phyloP scores from a whole-genome alignment of 2,329 filamentous ascomycete genomes.

The Arthrobotrys megalospora region DNA sequence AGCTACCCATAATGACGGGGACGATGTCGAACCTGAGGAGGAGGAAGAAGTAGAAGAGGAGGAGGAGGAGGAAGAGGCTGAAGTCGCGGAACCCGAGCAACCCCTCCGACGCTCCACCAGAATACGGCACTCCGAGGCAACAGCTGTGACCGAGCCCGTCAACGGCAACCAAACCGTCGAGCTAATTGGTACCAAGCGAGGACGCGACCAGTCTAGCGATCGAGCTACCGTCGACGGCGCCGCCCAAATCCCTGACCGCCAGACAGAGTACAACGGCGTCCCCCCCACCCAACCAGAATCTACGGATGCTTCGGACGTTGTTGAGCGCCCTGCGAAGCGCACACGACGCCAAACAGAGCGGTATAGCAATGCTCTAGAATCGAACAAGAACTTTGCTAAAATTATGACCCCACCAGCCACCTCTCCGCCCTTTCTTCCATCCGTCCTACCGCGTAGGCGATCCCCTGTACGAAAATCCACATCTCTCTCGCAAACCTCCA shows the following conservation, averaged over 20 bases:
- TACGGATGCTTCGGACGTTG: conserved; percentile 25
- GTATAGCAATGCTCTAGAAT: conserved; percentile 57
- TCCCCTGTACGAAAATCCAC: conserved; percentile 41
- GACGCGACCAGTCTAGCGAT: conserved; percentile 49
- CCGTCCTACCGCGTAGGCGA: conserved; percentile 53
- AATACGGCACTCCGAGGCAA: conserved; percentile 37
- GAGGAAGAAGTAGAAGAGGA: neutral
- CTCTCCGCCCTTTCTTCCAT: conserved; percentile 50
- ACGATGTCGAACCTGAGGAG: neutral
- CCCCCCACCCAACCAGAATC: conserved; percentile 1
- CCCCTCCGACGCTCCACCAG: conserved; percentile 49
- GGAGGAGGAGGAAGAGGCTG: conserved; percentile 4
- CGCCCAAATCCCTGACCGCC: conserved; percentile 37
- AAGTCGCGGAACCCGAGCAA: conserved; percentile 19
- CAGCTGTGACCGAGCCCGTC: conserved; percentile 6
- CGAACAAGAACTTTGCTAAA: conserved; percentile 54
- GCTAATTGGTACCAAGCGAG: conserved; percentile 44
- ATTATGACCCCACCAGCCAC: conserved; percentile 58
- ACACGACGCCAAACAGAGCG: conserved; percentile 57
- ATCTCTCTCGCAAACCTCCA: conserved; percentile 32
- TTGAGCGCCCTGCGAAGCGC: conserved; percentile 50
- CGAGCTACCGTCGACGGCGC: conserved; percentile 41
- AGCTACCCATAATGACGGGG: neutral
- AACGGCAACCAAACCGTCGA: conserved; percentile 42
- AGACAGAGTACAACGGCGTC: conserved; percentile 35